Evolutionary conservation across 108 stramenopile species (phyloP), one percentile per base, ranked within the genome.

Genomic region (Parietichytrium sp.): DNA sequence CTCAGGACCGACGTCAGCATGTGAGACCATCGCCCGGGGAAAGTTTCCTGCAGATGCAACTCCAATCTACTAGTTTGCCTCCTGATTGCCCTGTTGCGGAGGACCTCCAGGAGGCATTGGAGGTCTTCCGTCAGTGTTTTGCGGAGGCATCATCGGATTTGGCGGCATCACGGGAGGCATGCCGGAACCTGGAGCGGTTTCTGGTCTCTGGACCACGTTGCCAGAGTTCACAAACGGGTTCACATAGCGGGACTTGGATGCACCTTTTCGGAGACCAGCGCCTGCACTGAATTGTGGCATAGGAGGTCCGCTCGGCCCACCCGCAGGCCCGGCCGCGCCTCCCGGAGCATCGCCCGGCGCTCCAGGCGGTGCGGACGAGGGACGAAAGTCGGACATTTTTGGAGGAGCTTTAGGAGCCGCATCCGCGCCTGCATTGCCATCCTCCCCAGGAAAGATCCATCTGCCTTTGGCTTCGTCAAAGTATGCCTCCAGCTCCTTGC

Each of bases 231-330:
- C 61, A 25, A 72, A 72, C 16, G 61, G 13, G 42, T 72, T 38
- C 29, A 72, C 61, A 72, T 72, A 72, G 38, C 61, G 18, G 15
- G 61, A 72, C 20, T 72, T 72, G 1, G 61, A 45, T n/a, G 36
- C 45, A 45, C 61, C 61, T 10, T 42, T 33, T 6, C 61, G 61
- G 33, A 72, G 45, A 7, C 61, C 61, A 45, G 33, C 42, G 8
- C 61, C 61, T 6, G 61, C 61, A 42, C 61, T 72, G 3, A 45
- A 72, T 25, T 72, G 61, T 25, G 61, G 61, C n/a, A n/a, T n/a
- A n/a, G n/a, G n/a, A n/a, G n/a, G n/a, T n/a, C n/a, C n/a, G n/a
- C n/a, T n/a, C n/a, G n/a, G n/a, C n/a, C n/a, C n/a, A n/a, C n/a
- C n/a, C n/a, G n/a, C n/a, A 23, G 61, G 61, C 8, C 52, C 52